A percentile compares a stretch with the other conserved stretches of the same genome.
These are phyloP conservation scores for Fusarium coffeatum DNA, from an alignment of 2,329 filamentous ascomycete species.

Conservation along the genomic window DNA sequence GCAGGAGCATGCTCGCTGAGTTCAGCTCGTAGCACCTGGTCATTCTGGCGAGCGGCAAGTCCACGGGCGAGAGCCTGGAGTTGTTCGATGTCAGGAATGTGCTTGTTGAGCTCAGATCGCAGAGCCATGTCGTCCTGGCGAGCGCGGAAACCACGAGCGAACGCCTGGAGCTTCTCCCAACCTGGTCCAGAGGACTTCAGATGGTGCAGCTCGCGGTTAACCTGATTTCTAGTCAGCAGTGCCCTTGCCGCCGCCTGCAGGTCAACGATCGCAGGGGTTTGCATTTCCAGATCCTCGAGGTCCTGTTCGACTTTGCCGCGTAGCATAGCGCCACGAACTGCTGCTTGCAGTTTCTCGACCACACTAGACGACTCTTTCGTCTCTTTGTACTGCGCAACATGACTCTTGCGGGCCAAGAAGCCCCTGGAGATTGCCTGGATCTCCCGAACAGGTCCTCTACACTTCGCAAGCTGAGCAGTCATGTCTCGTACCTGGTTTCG, in stretches of 20 bases:
- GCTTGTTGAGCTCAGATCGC: slow-evolving; percentile 60
- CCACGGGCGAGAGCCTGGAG: slow-evolving; percentile 66
- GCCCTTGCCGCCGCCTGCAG: slow-evolving; percentile 77
- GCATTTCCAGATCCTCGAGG: slow-evolving; percentile 62
- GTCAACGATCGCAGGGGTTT: slow-evolving; percentile 62
- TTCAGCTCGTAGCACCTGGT: slow-evolving; percentile 58
- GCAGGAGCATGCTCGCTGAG: slow-evolving; percentile 57
- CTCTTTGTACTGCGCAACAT: slow-evolving; percentile 67
- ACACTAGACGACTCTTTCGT: slow-evolving; percentile 63
- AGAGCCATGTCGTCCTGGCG: slow-evolving; percentile 58
- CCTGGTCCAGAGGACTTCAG: slow-evolving; percentile 62
- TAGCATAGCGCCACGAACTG: slow-evolving; percentile 73
- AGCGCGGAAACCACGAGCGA: slow-evolving; percentile 60
- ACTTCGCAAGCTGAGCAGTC: slow-evolving; percentile 69
- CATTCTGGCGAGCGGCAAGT: slow-evolving; percentile 17
- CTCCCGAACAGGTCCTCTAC: slow-evolving; percentile 71
- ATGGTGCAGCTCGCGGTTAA: slow-evolving; percentile 62
- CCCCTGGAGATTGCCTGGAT: slow-evolving; percentile 76
- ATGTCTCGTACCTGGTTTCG: slow-evolving; percentile 68
- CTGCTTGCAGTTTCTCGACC: slow-evolving; percentile 72
- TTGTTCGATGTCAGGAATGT: slow-evolving; percentile 55
- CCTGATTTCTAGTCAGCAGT: slow-evolving; percentile 66
- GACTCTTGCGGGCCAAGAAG: slow-evolving; percentile 69
- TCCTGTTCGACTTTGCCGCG: slow-evolving; percentile 68
- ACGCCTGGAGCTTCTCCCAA: slow-evolving; percentile 60